Conservation (phyloP, 116 monocot genomes). For the Phalaenopsis hybrid region DNA sequence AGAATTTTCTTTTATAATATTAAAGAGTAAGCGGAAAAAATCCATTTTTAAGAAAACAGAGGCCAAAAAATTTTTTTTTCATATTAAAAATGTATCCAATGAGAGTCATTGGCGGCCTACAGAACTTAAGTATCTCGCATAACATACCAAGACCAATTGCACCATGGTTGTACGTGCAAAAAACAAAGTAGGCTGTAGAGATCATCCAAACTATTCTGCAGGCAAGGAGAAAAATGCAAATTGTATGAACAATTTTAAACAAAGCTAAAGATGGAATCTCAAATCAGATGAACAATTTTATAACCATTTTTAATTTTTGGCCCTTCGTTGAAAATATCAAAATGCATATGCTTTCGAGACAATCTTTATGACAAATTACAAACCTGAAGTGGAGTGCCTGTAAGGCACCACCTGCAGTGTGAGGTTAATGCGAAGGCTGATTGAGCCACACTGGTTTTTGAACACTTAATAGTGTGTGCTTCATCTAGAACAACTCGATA, state of each 20-base stretch:
- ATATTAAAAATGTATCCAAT: not conserved
- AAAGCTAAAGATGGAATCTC: not conserved
- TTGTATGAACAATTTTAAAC: not conserved
- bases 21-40: not conserved
- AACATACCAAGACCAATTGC: slow-evolving; percentile 74
- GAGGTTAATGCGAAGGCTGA: slow-evolving; percentile 58
- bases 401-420: slow-evolving; percentile 83
- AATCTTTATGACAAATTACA: not conserved
- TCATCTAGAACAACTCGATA: slow-evolving; percentile 84
- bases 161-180: slow-evolving; percentile 83
- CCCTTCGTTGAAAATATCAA: not conserved
- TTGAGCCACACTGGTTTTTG: slow-evolving; percentile 61
- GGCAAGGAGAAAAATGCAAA: not conserved
- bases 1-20: not conserved
- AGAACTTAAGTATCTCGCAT: not conserved
- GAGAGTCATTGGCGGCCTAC: not conserved
- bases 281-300: not conserved
- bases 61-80: too few species aligned
- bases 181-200: slow-evolving; percentile 93
- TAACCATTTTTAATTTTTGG: not conserved
- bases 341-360: not conserved
- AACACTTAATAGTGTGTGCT: slow-evolving; percentile 82
- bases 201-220: slow-evolving; percentile 91
- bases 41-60: not conserved
- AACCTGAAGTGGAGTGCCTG: slow-evolving; percentile 88